Conservation (phyloP, 371 early-diverging fungal genomes). For the Capillidium rhysosporum region DNA sequence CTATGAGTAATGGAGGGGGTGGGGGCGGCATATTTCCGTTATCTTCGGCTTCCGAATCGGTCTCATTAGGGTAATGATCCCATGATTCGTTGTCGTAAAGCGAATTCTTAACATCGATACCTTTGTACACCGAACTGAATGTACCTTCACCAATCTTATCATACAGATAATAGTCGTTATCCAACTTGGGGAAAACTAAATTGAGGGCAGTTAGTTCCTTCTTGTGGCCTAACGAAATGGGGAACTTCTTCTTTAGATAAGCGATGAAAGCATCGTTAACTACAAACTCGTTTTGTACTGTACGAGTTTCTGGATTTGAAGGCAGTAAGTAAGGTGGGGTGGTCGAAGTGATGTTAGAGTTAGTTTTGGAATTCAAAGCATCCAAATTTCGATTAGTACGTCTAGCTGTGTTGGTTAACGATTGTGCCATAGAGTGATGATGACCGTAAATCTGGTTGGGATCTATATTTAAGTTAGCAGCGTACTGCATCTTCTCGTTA, state of each 20-base stretch:
- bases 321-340: no score
- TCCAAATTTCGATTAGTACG: no score
- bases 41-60: conserved; percentile 3
- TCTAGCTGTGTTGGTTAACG: no score
- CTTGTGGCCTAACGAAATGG: neutral
- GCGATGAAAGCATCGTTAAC: no score
- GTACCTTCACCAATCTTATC: conserved; percentile 37
- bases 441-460: no score
- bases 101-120: conserved; percentile 49
- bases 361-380: no score
- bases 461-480: no score
- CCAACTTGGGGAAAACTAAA: neutral
- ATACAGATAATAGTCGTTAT: conserved; percentile 3
- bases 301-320: no score
- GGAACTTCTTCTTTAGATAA: neutral
- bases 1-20: conserved; percentile 6
- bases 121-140: conserved; percentile 93
- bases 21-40: conserved; percentile 1
- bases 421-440: no score
- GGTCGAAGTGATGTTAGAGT: no score
- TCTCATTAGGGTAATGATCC: conserved; percentile 15
- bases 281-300: no score
- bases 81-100: conserved; percentile 42
- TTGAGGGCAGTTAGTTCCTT: neutral
- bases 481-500: no score